Evolutionary conservation across 1,284 basidiomycete genomes (phyloP).

Genomic region (Porogramme epimiltina): DNA sequence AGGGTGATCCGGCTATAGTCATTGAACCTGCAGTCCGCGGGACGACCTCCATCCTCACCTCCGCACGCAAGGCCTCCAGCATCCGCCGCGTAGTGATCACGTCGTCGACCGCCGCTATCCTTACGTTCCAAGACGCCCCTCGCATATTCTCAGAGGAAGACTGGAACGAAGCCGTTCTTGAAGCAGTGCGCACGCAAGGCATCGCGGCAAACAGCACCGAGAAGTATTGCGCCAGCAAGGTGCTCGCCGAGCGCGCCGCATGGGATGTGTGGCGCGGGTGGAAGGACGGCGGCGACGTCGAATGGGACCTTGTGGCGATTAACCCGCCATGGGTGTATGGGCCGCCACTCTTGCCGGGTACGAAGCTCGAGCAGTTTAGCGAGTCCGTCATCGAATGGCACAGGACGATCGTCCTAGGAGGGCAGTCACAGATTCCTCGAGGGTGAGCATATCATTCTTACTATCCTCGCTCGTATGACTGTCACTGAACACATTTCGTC

Average conservation of each 20-base stretch:
- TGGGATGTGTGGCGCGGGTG: constrained; percentile 42
- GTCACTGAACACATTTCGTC: constrained; percentile 4
- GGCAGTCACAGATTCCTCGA: background rate
- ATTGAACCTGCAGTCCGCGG: constrained; percentile 32
- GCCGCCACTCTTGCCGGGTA: constrained; percentile 53
- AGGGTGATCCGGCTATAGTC: constrained; percentile 35
- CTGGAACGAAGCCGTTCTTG: constrained; percentile 63
- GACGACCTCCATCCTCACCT: constrained; percentile 28
- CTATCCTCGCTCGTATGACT: too few relatives aligned
- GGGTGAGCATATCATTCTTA: too few relatives aligned
- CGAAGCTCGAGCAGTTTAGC: constrained; percentile 48
- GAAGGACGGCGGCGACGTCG: constrained; percentile 45
- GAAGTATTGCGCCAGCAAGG: constrained; percentile 66
- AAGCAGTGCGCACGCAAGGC: constrained; percentile 48
- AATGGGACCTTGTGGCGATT: constrained; percentile 57
- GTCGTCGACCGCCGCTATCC: constrained; percentile 51
- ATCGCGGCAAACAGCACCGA: constrained; percentile 34
- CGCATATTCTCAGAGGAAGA: background rate
- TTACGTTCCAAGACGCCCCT: background rate
- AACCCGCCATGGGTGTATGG: constrained; percentile 56
- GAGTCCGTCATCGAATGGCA: constrained; percentile 43
- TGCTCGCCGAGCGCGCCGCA: constrained; percentile 66
- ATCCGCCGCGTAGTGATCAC: constrained; percentile 72
- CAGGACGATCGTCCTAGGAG: background rate
- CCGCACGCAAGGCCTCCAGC: constrained; percentile 36